A percentile compares a stretch with the other conserved stretches of the same genome.
phyloP scores from a whole-genome alignment of 1,284 basidiomycete species.

The Laetiporus sulphureus region DNA sequence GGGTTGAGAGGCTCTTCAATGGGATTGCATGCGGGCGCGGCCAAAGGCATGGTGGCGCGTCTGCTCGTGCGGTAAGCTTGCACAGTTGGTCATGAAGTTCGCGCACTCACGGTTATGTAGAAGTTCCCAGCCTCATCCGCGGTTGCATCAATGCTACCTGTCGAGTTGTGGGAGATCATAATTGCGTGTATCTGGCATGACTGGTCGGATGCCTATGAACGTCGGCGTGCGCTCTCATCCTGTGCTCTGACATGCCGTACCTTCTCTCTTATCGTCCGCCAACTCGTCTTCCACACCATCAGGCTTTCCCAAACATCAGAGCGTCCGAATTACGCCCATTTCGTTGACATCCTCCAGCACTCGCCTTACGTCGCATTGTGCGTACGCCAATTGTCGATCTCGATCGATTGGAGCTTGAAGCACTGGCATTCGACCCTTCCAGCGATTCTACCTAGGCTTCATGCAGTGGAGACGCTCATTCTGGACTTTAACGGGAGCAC shows the following conservation, averaged over 20 bases:
- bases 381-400: constrained; percentile 5
- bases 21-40: too few species aligned
- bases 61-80: too few species aligned
- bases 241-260: constrained; percentile 30
- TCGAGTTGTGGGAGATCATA: constrained; percentile 28
- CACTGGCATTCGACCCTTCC: constrained; percentile 2
- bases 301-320: constrained; percentile 1
- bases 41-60: too few species aligned
- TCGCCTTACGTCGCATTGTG: constrained; percentile 7
- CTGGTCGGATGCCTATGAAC: too few species aligned
- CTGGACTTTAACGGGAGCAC: constrained; percentile 6
- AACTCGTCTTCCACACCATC: constrained; percentile 28
- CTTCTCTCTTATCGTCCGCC: constrained; percentile 28
- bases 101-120: too few species aligned
- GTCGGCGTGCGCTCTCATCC: constrained; percentile 19
- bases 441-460: constrained; percentile 4
- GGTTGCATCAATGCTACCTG: constrained; percentile 15
- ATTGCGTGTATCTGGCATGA: constrained; percentile 30
- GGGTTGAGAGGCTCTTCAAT: too few species aligned
- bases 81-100: too few species aligned
- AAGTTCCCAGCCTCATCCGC: too few species aligned
- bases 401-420: not conserved
- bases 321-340: constrained; percentile 3
- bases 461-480: constrained; percentile 5
- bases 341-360: constrained; percentile 3